phyloP scores from a whole-genome alignment of 352 stramenopile species.

The Phytophthora agathidicida region DNA sequence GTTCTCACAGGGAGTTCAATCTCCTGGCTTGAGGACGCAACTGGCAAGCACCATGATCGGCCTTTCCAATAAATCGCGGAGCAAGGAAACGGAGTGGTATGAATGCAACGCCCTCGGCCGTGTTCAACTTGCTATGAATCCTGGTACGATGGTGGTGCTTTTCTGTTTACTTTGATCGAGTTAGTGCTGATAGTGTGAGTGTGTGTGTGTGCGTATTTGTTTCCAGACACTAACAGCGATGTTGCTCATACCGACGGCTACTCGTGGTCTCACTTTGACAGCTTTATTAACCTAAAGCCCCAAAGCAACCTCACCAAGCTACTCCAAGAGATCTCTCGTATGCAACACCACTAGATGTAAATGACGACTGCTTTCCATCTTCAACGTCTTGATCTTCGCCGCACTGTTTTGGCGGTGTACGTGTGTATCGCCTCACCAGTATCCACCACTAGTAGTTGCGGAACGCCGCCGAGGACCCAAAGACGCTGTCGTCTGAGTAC shows the following conservation, averaged over 20 bases:
- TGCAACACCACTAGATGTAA: conserved; percentile 43
- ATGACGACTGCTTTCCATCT: conserved; percentile 13
- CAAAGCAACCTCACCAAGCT: conserved; percentile 54
- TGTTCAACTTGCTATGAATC: conserved; percentile 58
- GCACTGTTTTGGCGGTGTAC: too few relatives aligned
- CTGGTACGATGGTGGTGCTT: conserved; percentile 31
- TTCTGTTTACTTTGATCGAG: neutral
- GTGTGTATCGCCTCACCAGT: conserved; percentile 16
- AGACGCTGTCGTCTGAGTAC: conserved; percentile 43
- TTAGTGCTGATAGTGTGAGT: conserved; percentile 10
- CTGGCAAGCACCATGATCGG: conserved; percentile 74
- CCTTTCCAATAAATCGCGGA: conserved; percentile 75
- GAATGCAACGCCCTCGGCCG: conserved; percentile 76
- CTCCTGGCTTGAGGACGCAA: conserved; percentile 60
- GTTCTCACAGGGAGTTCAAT: conserved; percentile 70
- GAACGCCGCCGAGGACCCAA: conserved; percentile 27
- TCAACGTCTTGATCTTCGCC: too few relatives aligned
- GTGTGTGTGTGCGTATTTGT: conserved; percentile 6
- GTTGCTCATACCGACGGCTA: conserved; percentile 69
- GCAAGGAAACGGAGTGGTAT: conserved; percentile 83
- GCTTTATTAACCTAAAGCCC: conserved; percentile 53
- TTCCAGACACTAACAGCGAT: conserved; percentile 40
- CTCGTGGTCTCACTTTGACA: conserved; percentile 85
- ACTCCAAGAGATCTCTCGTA: conserved; percentile 69
- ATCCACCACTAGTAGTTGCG: conserved; percentile 1